Percentiles rank a stretch among this genome's conserved stretches.
phyloP scores from a whole-genome alignment of 2,329 filamentous ascomycete species.

The Sphaceloma murrayae region DNA sequence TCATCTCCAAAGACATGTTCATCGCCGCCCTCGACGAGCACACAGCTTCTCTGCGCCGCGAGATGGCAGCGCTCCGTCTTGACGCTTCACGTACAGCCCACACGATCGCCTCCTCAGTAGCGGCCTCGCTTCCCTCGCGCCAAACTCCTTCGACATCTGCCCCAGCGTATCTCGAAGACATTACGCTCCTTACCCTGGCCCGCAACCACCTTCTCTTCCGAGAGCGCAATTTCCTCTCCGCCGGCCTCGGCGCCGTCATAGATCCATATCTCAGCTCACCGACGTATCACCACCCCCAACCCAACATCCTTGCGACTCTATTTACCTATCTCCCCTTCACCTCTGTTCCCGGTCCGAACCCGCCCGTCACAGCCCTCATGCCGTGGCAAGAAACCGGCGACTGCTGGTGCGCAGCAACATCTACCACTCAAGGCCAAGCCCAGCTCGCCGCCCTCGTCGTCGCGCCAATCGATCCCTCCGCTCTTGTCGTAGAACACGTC shows the following conservation, averaged over 20 bases:
- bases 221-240: slow-evolving; percentile 58
- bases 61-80: slow-evolving; percentile 17
- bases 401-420: slow-evolving; percentile 67
- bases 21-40: slow-evolving; percentile 18
- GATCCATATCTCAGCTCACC: slow-evolving; percentile 53
- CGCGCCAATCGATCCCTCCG: slow-evolving; percentile 30
- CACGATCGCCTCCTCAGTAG: slow-evolving; percentile 4
- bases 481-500: slow-evolving; percentile 40
- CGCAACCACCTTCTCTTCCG: slow-evolving; percentile 25
- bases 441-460: slow-evolving; percentile 50
- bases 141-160: slow-evolving; percentile 18
- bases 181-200: slow-evolving; percentile 27
- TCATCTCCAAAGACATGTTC: slow-evolving; percentile 21
- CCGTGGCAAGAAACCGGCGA: slow-evolving; percentile 72
- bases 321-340: slow-evolving; percentile 21
- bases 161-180: slow-evolving; percentile 20
- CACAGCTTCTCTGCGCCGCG: slow-evolving; percentile 17
- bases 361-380: slow-evolving; percentile 49
- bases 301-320: slow-evolving; percentile 5
- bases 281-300: slow-evolving; percentile 32
- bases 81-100: slow-evolving; percentile 16
- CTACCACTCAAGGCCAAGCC: slow-evolving; percentile 43
- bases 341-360: slow-evolving; percentile 25
- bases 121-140: slow-evolving; percentile 6
- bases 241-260: slow-evolving; percentile 55